A percentile compares a stretch with the other conserved stretches of the same genome.
Conservation (phyloP, 176 grass and related monocot species). For the Oryza australiensis region DNA sequence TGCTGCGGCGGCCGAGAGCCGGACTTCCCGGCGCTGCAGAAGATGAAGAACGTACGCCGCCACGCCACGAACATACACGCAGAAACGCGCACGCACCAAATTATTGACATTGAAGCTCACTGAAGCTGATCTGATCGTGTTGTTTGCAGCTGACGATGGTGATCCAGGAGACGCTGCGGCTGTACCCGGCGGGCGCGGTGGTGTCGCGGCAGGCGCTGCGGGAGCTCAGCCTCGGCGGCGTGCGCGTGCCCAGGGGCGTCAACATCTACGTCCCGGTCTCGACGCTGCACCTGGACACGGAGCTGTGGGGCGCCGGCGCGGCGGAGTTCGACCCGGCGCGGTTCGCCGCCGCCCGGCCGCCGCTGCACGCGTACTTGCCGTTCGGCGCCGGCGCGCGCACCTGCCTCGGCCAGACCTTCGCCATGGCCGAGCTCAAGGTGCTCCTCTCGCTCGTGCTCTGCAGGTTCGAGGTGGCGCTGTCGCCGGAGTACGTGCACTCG, state of each 20-base stretch:
- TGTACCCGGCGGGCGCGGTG: conserved; percentile 76
- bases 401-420: conserved; percentile 81
- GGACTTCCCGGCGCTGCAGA: conserved; percentile 55
- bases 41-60: conserved; percentile 57
- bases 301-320: conserved; percentile 61
- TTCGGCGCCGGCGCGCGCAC: conserved; percentile 87
- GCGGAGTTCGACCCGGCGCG: conserved; percentile 57
- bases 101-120: background rate
- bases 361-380: conserved; percentile 69
- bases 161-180: conserved; percentile 89
- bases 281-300: conserved; percentile 69
- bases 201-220: conserved; percentile 76
- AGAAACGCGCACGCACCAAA: background rate
- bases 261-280: conserved; percentile 74
- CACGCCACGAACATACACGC: too few species aligned
- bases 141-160: conserved; percentile 76
- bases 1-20: conserved; percentile 10
- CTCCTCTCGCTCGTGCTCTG: conserved; percentile 64
- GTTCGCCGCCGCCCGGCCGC: conserved; percentile 42
- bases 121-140: background rate
- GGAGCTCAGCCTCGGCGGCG: conserved; percentile 56
- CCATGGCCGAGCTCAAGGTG: conserved; percentile 88
- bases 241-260: conserved; percentile 63
- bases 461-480: conserved; percentile 58
- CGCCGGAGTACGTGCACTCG: conserved; percentile 56